Evolutionary conservation across 352 stramenopile genomes (phyloP), one percentile per base, ranked within the genome.

Genomic region (Pythium scleroteichum): DNA sequence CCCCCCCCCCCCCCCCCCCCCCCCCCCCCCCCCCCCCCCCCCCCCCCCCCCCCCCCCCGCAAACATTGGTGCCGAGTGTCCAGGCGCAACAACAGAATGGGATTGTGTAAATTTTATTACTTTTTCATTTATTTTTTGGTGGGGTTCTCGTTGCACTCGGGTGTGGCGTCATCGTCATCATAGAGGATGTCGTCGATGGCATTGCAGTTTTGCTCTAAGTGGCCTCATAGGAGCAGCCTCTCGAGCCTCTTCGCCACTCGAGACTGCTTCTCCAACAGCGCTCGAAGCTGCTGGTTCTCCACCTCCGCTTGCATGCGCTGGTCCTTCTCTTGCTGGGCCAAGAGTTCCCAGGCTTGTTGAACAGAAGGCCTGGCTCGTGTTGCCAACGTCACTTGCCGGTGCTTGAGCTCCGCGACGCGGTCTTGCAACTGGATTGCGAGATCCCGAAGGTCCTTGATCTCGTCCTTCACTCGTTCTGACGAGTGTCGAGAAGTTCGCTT

Each of bases 241-340:
- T 57, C 33, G 4, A 57, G 33, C 7, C 50, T 35, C 23, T 47
- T 38, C 0, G 50, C 38, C 9, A 57, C 50, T 38, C 22, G 24
- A 4, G 50, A 13, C 22, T 57, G 33, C 20, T 38, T 39, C 35
- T 57, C 50, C 1, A 57, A 17, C 7, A 57, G 12, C 2, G 12
- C 32, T 39, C 42, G 41, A 2, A 57, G 50, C 20, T 57, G 22
- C 4, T 47, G 22, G 23, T 57, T 57, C 23, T 57, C 50, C 22
- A 57, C 42, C 35, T 57, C 50, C 2, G 50, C 50, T 20, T 47
- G 35, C 20, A 57, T 35, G 19, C 33, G 50, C 4, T 47, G 33
- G 9, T 57, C 22, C 26, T 57, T 39, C 32, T 57, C 32, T 8
- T 20, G 33, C 14, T 47, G 14, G 13, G 50, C 50, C 33, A 38